Evolutionary conservation across 345 rosid species (phyloP).

Genomic region (Arabis hirsuta): DNA sequence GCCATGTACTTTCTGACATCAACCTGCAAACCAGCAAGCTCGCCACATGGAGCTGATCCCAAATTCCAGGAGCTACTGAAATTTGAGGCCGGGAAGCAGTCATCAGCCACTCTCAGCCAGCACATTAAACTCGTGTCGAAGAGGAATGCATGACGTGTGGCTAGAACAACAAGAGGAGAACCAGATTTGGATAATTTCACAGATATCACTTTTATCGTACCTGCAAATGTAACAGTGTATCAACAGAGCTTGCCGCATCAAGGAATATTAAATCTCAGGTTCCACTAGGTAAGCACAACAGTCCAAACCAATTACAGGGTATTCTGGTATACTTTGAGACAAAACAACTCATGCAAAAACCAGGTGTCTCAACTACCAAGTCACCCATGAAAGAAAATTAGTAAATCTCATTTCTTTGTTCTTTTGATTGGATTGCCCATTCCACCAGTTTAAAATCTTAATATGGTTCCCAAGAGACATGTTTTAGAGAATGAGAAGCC

Average conservation of each 20-base stretch:
- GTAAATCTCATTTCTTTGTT: neutral
- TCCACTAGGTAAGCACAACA: conserved; percentile 13
- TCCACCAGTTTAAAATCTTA: conserved; percentile 13
- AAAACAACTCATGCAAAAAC: conserved; percentile 17
- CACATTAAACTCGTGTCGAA: conserved; percentile 89
- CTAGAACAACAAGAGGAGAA: conserved; percentile 93
- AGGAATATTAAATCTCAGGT: neutral
- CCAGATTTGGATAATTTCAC: conserved; percentile 93
- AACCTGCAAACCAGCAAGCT: conserved; percentile 92
- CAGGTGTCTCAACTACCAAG: conserved; percentile 16
- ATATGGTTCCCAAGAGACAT: neutral
- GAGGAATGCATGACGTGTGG: conserved; percentile 93
- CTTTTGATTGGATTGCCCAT: neutral
- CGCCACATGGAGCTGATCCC: conserved; percentile 84
- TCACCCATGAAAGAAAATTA: neutral
- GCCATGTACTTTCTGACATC: conserved; percentile 95
- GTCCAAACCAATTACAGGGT: conserved; percentile 7
- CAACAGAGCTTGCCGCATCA: conserved; percentile 28
- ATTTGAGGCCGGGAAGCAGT: conserved; percentile 98
- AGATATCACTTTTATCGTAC: conserved; percentile 86
- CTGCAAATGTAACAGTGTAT: conserved; percentile 46
- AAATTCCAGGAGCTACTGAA: conserved; percentile 93
- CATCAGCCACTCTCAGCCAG: conserved; percentile 98
- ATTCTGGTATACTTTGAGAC: conserved; percentile 3
- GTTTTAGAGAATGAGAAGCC: conserved; percentile 3